Evolutionary conservation across 2,329 filamentous ascomycete genomes (phyloP), one percentile per base, ranked within the genome.

Genomic region (Pseudogymnoascus pannorum): DNA sequence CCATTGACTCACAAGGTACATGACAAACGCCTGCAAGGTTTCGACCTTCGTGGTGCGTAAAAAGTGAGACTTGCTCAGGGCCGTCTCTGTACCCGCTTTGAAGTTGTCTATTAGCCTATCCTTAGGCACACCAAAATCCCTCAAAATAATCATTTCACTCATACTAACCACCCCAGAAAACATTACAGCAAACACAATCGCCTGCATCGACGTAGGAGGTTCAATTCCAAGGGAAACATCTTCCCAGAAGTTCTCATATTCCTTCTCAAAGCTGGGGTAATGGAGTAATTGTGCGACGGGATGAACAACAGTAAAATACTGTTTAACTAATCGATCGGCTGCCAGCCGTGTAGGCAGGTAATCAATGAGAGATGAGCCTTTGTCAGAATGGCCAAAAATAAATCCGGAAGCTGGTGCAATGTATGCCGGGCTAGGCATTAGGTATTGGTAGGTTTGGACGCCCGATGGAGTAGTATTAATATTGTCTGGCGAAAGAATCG

Each of bases 1-100:
- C 31, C 36, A 51, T 58, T 20, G 36, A 76, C 81, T 74, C 72
- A 88, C 85, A 74, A 91, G 76, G 66, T 91, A 92, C 78, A 91
- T 87, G 35, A 91, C 83, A 67, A 91, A 87, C 1, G 87, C 87
- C 70, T 92, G 89, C 67, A 92, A 76, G 0, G 86, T 89, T 71
- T 91, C 87, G n/a, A 90, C 75, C 66, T 85, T 87, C 0, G 83
- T 89, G 0, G 87, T 90, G 35, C 86, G 78, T 35, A 92, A 73
- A 62, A 91, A 88, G 69, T 89, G 87, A 3, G 88, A 87, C 69
- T 85, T 84, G 38, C 81, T 80, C 33, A 92, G 75, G 2, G 87
- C 84, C 24, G 81, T 79, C 73, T 92, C 89, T 5, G 86, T 84
- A 1, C 82, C 87, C 57, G 85, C 75, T 67, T 86, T 85, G 61